Evolutionary conservation across 148 eudicot genomes (phyloP), one percentile per base, ranked within the genome.

Genomic region (Polygonum aviculare): DNA sequence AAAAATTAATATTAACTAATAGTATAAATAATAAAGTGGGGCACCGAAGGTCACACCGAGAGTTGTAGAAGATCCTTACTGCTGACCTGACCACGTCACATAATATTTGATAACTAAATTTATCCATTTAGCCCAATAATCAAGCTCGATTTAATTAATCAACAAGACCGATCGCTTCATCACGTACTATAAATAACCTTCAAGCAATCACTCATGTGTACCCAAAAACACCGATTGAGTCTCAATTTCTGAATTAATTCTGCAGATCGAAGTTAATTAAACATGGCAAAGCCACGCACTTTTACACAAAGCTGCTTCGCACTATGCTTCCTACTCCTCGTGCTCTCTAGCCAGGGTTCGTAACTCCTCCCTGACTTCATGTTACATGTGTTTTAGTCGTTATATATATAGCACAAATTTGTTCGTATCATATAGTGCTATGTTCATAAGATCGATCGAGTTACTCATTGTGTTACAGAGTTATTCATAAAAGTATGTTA

Each of bases 311-410:
- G 35, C 65, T 59, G 65, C 65, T 59, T 22, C 10, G 65, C 65
- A 22, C 65, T 59, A 12, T 59, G 33, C 65, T 59, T 59, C 65
- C 31, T 59, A 1, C 8, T 21, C 10, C 12, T 59, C 36, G 12
- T 59, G 35, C 65, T 59, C 65, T 59, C 65, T 59, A 59, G 26
- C 65, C 65, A 59, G 33, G 65, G 65, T 59, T n/a, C 62, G 60
- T n/a, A 55, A n/a, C n/a, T 4, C 22, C 62, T n/a, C 62, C 36
- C 22, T 57, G 33, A 31, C 21, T 19, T 4, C 2, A 4, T n/a
- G 4, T 16, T 2, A 14, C 5, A 52, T 14, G 16, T 26, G 31
- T 1, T 26, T 26, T 26, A 26, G 31, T 26, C 31, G 31, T 26
- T 26, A 26, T 26, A 26, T 26, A 26, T 26, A 26, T 26, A 26